Evolutionary conservation across 495 filamentous ascomycete genomes (phyloP), one percentile per base, ranked within the genome.

Genomic region (Apiosordaria backusii): DNA sequence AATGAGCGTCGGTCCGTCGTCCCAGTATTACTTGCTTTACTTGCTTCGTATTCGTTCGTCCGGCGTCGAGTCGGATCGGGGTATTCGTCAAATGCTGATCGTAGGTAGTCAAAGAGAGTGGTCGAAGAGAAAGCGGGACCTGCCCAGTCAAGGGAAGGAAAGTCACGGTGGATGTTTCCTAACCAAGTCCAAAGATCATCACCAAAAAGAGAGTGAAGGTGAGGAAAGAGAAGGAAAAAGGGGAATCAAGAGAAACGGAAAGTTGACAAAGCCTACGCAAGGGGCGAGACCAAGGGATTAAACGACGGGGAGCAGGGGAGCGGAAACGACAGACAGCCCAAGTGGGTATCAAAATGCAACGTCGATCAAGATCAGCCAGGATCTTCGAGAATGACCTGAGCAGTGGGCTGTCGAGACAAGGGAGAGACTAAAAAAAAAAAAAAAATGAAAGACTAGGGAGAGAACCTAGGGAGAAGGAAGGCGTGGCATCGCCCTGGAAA

Each of bases 91-190:
- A 52, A 35, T 57, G 27, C 60, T 1, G 29, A 61, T 45, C n/a
- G n/a, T 18, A 45, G 16, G n/a, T n/a, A 16, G 24, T 58, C 5
- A 53, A 65, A 66, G 60, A 68, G 64, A 67, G 64, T 29, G 27
- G 50, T 64, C 21, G 67, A 73, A 70, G 64, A 68, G 65, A 69
- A 45, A 68, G 65, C 45, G 73, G 73, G 73, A 63, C 73, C 73
- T 54, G 73, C 73, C 73, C 73, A 62, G 58, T 60, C 59, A 71
- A 71, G 68, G 70, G 66, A 69, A 72, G 64, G 70, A 59, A n/a
- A 54, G 64, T 27, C 54, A 27, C 29, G 62, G 21, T 66, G 62
- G 50, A 66, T 63, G 63, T 29, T 66, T 58, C 52, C 66, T 62
- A 67, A 59, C 58, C 61, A 57, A 26, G 45, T 21, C 40, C 23